phyloP scores from a whole-genome alignment of 305 asterid species.

The Fraxinus latifolia region DNA sequence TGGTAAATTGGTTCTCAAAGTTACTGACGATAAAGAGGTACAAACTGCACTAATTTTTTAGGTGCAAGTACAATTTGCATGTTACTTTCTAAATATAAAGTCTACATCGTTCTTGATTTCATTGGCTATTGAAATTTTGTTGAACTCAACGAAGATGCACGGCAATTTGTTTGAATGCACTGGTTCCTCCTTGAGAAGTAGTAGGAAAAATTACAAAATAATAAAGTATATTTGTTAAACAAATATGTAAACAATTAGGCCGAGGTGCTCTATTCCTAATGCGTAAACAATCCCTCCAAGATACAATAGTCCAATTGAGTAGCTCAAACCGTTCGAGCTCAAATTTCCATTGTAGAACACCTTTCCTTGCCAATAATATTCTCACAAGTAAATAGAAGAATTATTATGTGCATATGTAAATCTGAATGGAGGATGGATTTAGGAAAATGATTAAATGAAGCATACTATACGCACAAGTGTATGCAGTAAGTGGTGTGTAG shows the following conservation, averaged over 20 bases:
- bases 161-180: not conserved
- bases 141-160: not conserved
- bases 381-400: not conserved
- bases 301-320: not conserved
- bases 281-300: not conserved
- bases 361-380: not conserved
- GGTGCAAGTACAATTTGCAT: not conserved
- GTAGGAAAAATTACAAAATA: not conserved
- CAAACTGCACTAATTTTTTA: not conserved
- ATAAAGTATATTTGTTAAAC: not conserved
- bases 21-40: conserved; percentile 85
- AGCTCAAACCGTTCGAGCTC: not conserved
- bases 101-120: not conserved
- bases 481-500: not conserved
- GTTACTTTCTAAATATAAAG: not conserved
- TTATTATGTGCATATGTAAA: not conserved
- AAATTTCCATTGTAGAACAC: not conserved
- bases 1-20: conserved; percentile 88
- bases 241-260: not conserved
- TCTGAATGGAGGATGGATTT: not conserved
- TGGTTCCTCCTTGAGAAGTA: not conserved
- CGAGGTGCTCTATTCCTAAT: not conserved
- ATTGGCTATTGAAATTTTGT: not conserved
- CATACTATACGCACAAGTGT: not conserved
- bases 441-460: not conserved